Evolutionary conservation across 768 basidiomycete species (phyloP), one percentile per base, ranked within the genome.

Genomic region (Chalciporus pseudorubinellus): DNA sequence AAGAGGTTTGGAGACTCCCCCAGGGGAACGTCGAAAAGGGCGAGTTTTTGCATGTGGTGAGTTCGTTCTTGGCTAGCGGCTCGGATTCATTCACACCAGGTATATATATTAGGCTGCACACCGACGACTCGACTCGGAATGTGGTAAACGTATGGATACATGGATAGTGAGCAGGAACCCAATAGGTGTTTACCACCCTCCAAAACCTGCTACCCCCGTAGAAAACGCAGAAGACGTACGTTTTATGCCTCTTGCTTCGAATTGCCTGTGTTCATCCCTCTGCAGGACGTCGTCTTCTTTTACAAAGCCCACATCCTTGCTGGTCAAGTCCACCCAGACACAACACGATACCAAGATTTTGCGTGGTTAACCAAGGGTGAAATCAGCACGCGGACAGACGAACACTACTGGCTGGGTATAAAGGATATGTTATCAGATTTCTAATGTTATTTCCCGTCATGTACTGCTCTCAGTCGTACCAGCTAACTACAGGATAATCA

Each of bases 321-420:
- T 2, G 95, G 95, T 16, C 89, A 94, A 67, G 87, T 85, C 28
- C 75, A 73, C 18, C 83, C 86, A 16, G 67, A 80, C 28, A 65
- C 74, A n/a, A 69, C 77, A 56, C 66, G 70, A 19, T 73, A 88
- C 53, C 72, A 75, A 44, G 89, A 90, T 61, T 95, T 90, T 72
- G 94, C 92, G 7, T 98, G 95, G 95, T 74, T 98, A 53, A 95
- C 92, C 44, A 92, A 93, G 70, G 79, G 92, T 65, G 95, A 99
- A 74, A 84, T 98, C 40, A 74, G 85, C 65, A 71, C 77, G 12
- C 78, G 77, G 47, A 83, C 93, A n/a, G 76, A 82, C 47, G 65
- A 68, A 58, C 69, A 78, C 39, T 95, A 93, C 61, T 95, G 92
- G 92, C 61, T 75, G 41, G 79, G 80, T 46, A 74, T 92, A 58